Conservation (phyloP, 2,329 filamentous ascomycete species). For the Paecilomyces sp. region DNA sequence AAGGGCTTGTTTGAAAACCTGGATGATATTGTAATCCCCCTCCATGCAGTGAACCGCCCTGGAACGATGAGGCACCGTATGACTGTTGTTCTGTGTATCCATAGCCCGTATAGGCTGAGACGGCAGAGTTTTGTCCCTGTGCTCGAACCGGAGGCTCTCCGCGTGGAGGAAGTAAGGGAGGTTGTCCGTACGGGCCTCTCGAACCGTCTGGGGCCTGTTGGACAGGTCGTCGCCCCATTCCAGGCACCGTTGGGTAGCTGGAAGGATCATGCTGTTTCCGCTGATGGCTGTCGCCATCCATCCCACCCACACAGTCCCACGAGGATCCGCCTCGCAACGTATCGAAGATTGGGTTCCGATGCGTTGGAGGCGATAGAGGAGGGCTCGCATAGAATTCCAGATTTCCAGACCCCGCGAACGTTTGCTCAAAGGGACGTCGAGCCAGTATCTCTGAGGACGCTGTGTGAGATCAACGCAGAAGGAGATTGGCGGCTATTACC, state of each 20-base stretch:
- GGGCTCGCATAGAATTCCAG: constrained; percentile 58
- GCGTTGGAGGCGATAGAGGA: constrained; percentile 59
- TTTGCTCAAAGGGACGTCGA: neutral
- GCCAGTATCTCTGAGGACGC: neutral
- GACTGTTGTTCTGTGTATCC: constrained; percentile 49
- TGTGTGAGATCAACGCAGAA: neutral
- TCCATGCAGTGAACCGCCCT: constrained; percentile 38
- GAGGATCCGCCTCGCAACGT: constrained; percentile 50
- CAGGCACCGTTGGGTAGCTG: constrained; percentile 47
- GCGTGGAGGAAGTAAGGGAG: constrained; percentile 22
- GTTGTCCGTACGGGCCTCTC: constrained; percentile 35
- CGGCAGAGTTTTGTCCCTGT: constrained; percentile 27
- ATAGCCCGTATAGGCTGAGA: constrained; percentile 42
- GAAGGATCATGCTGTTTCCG: constrained; percentile 69
- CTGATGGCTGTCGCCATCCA: constrained; percentile 70
- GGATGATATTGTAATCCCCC: constrained; percentile 58
- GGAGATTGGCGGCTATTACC: neutral
- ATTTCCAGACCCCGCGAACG: constrained; percentile 40
- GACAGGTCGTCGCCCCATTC: constrained; percentile 44
- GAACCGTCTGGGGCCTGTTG: constrained; percentile 44
- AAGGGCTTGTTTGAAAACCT: constrained; percentile 52
- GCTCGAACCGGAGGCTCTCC: constrained; percentile 27
- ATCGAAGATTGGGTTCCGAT: constrained; percentile 50
- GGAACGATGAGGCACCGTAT: constrained; percentile 47
- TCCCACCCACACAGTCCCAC: constrained; percentile 53